These are phyloP conservation scores for Oryza glaberrima DNA, from an alignment of 176 grass and related monocot species.

Conservation along the genomic window DNA sequence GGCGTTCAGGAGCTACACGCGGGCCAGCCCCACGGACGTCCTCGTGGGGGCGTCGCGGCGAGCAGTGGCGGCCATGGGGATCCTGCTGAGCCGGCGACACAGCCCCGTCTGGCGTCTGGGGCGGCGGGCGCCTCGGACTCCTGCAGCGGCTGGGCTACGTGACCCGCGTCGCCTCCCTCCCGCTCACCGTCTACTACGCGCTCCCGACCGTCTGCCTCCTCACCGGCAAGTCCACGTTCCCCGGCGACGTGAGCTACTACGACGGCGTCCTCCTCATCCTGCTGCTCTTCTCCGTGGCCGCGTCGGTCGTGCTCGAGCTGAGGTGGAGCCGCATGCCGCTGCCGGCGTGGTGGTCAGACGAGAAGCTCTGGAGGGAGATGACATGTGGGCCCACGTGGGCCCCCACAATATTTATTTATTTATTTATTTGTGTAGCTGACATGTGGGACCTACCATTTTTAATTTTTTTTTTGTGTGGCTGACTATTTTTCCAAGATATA, in stretches of 20 bases:
- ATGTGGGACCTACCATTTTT: too few species aligned
- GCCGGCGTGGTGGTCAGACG: slow-evolving; percentile 51
- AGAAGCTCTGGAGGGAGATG: slow-evolving; percentile 47
- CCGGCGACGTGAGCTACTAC: slow-evolving; percentile 43
- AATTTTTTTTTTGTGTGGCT: too few species aligned
- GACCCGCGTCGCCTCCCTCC: slow-evolving; percentile 51
- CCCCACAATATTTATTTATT: too few species aligned
- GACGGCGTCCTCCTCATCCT: slow-evolving; percentile 47
- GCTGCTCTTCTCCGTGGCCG: slow-evolving; percentile 41
- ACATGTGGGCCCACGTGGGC: too few species aligned
- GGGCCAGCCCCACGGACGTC: slow-evolving; percentile 34
- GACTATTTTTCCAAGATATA: too few species aligned
- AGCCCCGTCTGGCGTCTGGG: slow-evolving; percentile 54
- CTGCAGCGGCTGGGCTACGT: slow-evolving; percentile 64
- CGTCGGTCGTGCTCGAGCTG: slow-evolving; percentile 46
- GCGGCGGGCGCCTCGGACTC: slow-evolving; percentile 39
- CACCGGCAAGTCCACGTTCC: slow-evolving; percentile 60
- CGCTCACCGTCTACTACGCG: slow-evolving; percentile 63
- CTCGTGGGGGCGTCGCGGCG: slow-evolving; percentile 50
- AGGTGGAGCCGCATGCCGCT: slow-evolving; percentile 56
- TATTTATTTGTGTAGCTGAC: too few species aligned
- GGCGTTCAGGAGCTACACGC: slow-evolving; percentile 54
- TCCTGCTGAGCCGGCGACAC: slow-evolving; percentile 58
- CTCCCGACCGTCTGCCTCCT: slow-evolving; percentile 65
- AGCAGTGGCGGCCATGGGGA: slow-evolving; percentile 52